Conservation (phyloP, 768 basidiomycete species). For the Suillus ampliporus region DNA sequence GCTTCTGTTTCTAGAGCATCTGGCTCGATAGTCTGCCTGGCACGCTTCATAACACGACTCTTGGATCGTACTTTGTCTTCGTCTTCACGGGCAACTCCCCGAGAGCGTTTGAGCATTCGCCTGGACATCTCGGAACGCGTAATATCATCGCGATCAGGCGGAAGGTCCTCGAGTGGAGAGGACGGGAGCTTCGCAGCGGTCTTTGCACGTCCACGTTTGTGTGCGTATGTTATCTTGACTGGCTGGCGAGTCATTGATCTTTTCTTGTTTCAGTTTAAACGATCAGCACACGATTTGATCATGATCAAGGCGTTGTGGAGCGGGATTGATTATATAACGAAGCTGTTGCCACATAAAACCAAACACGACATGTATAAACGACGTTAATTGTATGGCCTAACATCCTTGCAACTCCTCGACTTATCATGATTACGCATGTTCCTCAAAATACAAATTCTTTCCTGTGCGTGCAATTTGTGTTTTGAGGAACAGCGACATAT, state of each 20-base stretch:
- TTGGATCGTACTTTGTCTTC: conserved; percentile 21
- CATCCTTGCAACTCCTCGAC: too few relatives aligned
- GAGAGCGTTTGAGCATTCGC: conserved; percentile 55
- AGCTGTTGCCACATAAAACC: conserved; percentile 21
- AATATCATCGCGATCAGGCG: conserved; percentile 36
- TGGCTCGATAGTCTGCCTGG: conserved; percentile 29
- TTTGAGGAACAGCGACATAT: too few relatives aligned
- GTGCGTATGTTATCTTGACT: conserved; percentile 38
- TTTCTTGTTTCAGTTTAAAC: conserved; percentile 1
- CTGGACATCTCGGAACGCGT: conserved; percentile 47
- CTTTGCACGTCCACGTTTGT: conserved; percentile 33
- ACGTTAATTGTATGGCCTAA: too few relatives aligned
- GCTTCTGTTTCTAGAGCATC: conserved; percentile 8
- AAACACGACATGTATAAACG: conserved; percentile 1
- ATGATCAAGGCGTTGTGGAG: conserved; percentile 1
- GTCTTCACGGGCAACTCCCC: conserved; percentile 31
- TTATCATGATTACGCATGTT: too few relatives aligned
- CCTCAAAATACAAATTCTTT: too few relatives aligned
- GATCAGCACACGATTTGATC: not conserved
- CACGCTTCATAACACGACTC: conserved; percentile 40
- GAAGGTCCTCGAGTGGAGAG: conserved; percentile 35
- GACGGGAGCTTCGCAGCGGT: conserved; percentile 22
- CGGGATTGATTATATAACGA: conserved; percentile 22
- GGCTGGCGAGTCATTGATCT: conserved; percentile 13
- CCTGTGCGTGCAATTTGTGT: too few relatives aligned